Evolutionary conservation across 805 yeast species (phyloP), one percentile per base, ranked within the genome.

Genomic region (Barnettozyma populi): DNA sequence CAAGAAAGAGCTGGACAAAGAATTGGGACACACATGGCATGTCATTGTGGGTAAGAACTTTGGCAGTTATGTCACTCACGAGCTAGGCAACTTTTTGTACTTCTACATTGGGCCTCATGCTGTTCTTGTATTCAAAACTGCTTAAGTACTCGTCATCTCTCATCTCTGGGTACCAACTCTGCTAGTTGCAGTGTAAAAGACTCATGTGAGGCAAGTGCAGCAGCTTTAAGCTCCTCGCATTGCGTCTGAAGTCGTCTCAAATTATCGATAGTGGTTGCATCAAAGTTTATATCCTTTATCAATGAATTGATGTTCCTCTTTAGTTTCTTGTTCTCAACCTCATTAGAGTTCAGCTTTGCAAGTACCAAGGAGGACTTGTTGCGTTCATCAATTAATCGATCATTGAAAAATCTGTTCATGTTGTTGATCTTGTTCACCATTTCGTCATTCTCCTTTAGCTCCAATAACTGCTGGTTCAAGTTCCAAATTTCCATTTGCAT

Each of bases 21-120:
- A 71, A 41, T 77, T 73, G 50, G 92, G 90, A 0, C 75, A 80
- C 25, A 78, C 87, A 36, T 86, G 94, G 95, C 92, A 86, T 62
- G 87, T 84, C 2, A 75, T 86, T 43, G 90, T 84, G 45, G 95
- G 94, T 10, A 82, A 79, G 63, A 82, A 81, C 56, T 86, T 86
- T 65, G 92, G 94, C 4, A 77, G 85, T 43, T 84, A 82, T 61
- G 89, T 86, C 18, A 82, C 90, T 11, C 94, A 86, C 60, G 87
- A 85, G 64, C 79, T 79, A 54, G 90, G 90, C 1, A 73, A 72
- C 57, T 86, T 86, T 58, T 70, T 80, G 11, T 86, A 86, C 59
- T 84, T 80, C 59, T 86, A 84, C 67, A 72, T 84, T 54, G 90
- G 81, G 32, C 78, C 79, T 37, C 67, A 76, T 46, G 94, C 94